These are phyloP conservation scores for Angophora floribunda DNA, from an alignment of 345 rosid species.

Conservation along the genomic window DNA sequence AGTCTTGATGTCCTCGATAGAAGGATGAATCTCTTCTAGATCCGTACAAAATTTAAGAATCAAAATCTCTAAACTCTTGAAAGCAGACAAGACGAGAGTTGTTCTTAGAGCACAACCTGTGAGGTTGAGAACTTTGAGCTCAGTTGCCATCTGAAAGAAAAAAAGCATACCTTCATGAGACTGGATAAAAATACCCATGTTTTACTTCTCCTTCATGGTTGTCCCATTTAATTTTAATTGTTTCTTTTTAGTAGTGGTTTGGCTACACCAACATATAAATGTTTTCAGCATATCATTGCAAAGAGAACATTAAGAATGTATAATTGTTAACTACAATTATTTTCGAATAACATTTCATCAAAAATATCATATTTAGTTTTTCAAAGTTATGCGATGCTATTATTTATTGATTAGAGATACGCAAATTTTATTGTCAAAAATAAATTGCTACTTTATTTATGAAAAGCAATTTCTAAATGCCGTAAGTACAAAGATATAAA, in stretches of 20 bases:
- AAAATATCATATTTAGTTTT: neutral
- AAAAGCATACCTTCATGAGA: fast-evolving
- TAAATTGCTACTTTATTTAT: neutral
- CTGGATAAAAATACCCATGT: neutral
- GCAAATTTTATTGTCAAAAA: neutral
- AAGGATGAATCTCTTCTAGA: neutral
- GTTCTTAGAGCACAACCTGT: fast-evolving
- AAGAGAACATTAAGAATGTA: neutral
- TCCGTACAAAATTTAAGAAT: fast-evolving
- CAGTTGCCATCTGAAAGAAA: neutral
- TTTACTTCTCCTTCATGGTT: fast-evolving
- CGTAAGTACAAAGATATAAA: neutral
- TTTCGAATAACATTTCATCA: neutral
- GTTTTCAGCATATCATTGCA: neutral
- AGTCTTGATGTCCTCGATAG: neutral
- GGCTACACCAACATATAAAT: neutral
- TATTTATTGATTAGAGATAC: too few species aligned
- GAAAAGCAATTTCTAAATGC: too few species aligned
- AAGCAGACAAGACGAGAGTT: fast-evolving
- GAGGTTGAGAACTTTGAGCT: neutral
- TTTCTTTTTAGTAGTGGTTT: fast-evolving
- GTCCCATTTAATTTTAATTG: neutral
- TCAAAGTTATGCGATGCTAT: fast-evolving
- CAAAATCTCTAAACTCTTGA: neutral
- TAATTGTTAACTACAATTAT: neutral